These are phyloP conservation scores for Lachnellula willkommii DNA, from an alignment of 2,329 filamentous ascomycete species.

Conservation along the genomic window DNA sequence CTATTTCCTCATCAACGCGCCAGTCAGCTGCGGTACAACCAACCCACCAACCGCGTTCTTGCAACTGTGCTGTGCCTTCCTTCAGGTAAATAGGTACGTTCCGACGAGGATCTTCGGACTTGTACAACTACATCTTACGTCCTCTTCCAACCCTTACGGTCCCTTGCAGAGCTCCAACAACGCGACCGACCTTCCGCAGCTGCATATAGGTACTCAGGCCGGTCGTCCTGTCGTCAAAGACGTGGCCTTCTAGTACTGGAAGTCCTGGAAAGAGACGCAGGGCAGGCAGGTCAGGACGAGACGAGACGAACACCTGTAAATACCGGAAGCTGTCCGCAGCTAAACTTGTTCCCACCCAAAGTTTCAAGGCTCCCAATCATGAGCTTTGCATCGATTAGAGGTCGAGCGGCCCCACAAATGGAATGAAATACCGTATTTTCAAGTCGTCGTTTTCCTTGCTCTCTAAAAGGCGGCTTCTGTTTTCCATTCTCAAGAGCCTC, in stretches of 20 bases:
- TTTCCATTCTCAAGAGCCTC: too few species aligned
- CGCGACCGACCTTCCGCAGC: not conserved
- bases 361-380: too few species aligned
- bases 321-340: too few species aligned
- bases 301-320: not conserved
- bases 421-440: too few species aligned
- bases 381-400: too few species aligned
- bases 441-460: too few species aligned
- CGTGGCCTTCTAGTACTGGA: not conserved
- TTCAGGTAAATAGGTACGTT: not conserved
- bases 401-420: too few species aligned
- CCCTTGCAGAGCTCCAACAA: not conserved
- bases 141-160: not conserved
- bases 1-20: not conserved
- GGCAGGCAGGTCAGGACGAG: not conserved
- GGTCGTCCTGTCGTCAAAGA: not conserved
- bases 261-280: not conserved
- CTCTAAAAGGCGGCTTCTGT: too few species aligned
- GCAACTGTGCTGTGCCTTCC: not conserved
- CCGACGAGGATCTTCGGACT: conserved; percentile 9
- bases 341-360: too few species aligned
- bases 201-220: not conserved
- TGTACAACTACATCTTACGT: conserved; percentile 15
- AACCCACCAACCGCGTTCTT: conserved; percentile 2
- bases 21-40: conserved; percentile 5